Percentiles rank a stretch among this genome's conserved stretches.
These are phyloP conservation scores for Selaginella moellendorffii DNA, from an alignment of 75 land plant species.

Conservation along the genomic window DNA sequence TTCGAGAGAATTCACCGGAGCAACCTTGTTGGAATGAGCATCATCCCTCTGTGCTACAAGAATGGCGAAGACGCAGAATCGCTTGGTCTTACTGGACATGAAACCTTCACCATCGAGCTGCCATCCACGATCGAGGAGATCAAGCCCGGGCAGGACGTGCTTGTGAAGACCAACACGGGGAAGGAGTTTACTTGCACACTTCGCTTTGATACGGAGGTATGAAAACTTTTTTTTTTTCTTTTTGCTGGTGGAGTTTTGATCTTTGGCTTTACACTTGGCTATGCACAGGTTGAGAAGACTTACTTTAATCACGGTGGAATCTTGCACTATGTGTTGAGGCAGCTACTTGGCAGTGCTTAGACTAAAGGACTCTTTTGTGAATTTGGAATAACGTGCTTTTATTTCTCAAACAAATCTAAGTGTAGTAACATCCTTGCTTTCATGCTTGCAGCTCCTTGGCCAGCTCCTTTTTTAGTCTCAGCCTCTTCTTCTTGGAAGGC, in stretches of 20 bases:
- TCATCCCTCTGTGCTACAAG: slow-evolving; percentile 77
- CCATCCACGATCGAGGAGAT: slow-evolving; percentile 51
- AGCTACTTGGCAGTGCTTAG: slow-evolving; percentile 25
- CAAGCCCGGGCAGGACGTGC: slow-evolving; percentile 80
- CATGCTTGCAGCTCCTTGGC: not conserved
- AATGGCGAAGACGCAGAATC: slow-evolving; percentile 80
- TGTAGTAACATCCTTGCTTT: too few relatives aligned
- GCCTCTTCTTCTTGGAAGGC: not conserved
- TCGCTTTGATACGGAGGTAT: slow-evolving; percentile 97
- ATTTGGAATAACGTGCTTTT: not conserved
- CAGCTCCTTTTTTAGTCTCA: not conserved
- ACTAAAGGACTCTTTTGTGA: not conserved
- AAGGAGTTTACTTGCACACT: slow-evolving; percentile 72
- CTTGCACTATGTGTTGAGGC: slow-evolving; percentile 68
- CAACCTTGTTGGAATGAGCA: slow-evolving; percentile 84
- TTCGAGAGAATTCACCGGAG: slow-evolving; percentile 90
- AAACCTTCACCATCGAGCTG: slow-evolving; percentile 63
- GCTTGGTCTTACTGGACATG: slow-evolving; percentile 72
- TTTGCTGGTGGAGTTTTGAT: not conserved
- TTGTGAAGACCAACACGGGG: slow-evolving; percentile 71
- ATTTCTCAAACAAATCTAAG: too few relatives aligned
- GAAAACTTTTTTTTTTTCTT: not conserved
- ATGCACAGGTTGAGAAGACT: slow-evolving; percentile 63
- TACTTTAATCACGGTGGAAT: slow-evolving; percentile 87
- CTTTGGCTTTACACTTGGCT: not conserved